A percentile compares a stretch with the other conserved stretches of the same genome.
Evolutionary conservation across 139 green algal genomes (phyloP).

Genomic region (Closterium sp.): DNA sequence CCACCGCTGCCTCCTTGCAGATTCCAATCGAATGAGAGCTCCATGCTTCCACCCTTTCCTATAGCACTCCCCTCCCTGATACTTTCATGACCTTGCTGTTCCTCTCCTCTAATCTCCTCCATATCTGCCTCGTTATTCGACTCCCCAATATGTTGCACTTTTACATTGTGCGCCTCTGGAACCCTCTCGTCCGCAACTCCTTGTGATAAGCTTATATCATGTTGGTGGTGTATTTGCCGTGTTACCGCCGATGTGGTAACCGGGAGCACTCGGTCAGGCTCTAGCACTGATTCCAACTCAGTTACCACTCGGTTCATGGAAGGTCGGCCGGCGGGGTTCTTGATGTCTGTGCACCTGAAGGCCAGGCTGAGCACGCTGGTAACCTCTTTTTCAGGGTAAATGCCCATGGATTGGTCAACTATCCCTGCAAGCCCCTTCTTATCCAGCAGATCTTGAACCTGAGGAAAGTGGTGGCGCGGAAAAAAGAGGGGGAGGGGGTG

Average conservation of each 20-base stretch:
- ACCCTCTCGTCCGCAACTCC: not conserved
- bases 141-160: too few species aligned
- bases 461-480: not conserved
- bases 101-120: too few species aligned
- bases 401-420: not conserved
- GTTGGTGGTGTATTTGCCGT: not conserved
- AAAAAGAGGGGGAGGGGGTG: not conserved
- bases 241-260: not conserved
- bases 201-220: not conserved
- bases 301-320: not conserved
- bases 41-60: not conserved
- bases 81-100: not conserved
- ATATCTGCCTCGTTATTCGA: too few species aligned
- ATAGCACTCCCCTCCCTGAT: not conserved
- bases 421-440: not conserved
- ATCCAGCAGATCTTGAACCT: not conserved
- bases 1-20: not conserved
- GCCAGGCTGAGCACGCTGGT: not conserved
- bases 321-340: not conserved
- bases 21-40: not conserved
- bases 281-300: not conserved
- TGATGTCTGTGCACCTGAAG: constrained; percentile 1
- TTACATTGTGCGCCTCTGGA: not conserved
- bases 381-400: not conserved
- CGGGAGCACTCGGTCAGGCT: not conserved